Conservation (phyloP, 495 filamentous ascomycete species). For the Amniculicola lignicola region DNA sequence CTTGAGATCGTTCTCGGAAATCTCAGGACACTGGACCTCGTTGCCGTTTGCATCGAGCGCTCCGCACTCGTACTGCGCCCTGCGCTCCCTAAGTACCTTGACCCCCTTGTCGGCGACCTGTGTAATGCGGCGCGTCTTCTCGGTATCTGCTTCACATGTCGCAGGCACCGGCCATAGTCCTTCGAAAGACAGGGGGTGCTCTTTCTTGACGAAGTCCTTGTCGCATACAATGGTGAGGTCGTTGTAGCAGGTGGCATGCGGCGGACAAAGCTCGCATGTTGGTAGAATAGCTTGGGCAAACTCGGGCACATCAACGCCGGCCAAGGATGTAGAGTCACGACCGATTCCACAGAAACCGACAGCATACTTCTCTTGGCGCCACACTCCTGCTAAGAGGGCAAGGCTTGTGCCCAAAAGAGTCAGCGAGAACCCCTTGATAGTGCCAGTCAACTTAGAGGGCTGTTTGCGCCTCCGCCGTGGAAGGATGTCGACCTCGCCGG, state of each 20-base stretch:
- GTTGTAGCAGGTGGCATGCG: slow-evolving; percentile 83
- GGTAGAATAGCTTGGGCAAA: slow-evolving; percentile 69
- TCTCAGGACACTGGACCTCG: slow-evolving; percentile 56
- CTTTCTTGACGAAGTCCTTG: slow-evolving; percentile 76
- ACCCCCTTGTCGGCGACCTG: slow-evolving; percentile 84
- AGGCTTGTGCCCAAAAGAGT: slow-evolving; percentile 65
- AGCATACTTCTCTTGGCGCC: slow-evolving; percentile 88
- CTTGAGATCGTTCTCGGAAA: slow-evolving; percentile 75
- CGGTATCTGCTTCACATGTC: slow-evolving; percentile 91
- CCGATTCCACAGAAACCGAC: slow-evolving; percentile 94
- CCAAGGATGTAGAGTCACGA: slow-evolving; percentile 46
- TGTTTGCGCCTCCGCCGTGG: slow-evolving; percentile 34
- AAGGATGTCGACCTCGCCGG: slow-evolving; percentile 41
- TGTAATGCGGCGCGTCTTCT: slow-evolving; percentile 82
- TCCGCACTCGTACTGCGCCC: slow-evolving; percentile 88
- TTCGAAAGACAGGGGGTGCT: slow-evolving; percentile 77
- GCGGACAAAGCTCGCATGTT: slow-evolving; percentile 85
- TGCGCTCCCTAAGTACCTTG: slow-evolving; percentile 78
- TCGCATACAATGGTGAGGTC: slow-evolving; percentile 77
- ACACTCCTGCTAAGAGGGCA: slow-evolving; percentile 71
- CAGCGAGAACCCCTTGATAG: slow-evolving; percentile 39
- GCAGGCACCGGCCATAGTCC: slow-evolving; percentile 82
- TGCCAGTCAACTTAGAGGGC: slow-evolving; percentile 29
- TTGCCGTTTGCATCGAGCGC: slow-evolving; percentile 63
- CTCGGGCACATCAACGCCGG: slow-evolving; percentile 43